phyloP scores from a whole-genome alignment of 1,284 basidiomycete species.

The Mycena sp. region DNA sequence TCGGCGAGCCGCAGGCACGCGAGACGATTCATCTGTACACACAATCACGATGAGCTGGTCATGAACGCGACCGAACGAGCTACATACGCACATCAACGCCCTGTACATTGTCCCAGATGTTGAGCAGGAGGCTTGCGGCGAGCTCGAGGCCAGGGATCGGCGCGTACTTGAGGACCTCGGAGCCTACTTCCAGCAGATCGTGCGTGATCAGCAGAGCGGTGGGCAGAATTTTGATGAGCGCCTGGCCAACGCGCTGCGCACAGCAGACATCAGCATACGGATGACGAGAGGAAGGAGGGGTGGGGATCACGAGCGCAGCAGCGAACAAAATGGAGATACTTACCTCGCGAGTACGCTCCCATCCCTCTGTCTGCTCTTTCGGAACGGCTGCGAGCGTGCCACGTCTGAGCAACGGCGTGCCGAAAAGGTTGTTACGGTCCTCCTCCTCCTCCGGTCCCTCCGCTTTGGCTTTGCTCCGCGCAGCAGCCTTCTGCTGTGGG shows the following conservation, averaged over 20 bases:
- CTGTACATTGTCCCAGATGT: constrained; percentile 68
- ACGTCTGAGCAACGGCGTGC: constrained; percentile 25
- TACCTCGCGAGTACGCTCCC: constrained; percentile 58
- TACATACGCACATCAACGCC: constrained; percentile 62
- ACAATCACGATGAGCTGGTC: background rate
- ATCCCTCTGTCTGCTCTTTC: constrained; percentile 59
- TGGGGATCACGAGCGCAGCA: background rate
- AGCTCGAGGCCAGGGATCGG: constrained; percentile 63
- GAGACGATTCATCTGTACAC: constrained; percentile 64
- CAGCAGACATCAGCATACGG: no score
- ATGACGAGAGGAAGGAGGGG: background rate
- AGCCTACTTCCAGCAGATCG: constrained; percentile 52
- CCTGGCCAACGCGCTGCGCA: constrained; percentile 53
- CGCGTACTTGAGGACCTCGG: constrained; percentile 56
- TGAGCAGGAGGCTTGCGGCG: constrained; percentile 57
- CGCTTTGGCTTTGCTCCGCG: background rate
- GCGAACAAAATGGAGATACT: constrained; percentile 24
- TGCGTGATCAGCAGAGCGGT: constrained; percentile 51
- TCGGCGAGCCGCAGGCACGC: constrained; percentile 56
- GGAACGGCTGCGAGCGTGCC: constrained; percentile 50
- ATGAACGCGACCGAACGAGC: background rate
- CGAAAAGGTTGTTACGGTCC: constrained; percentile 1
- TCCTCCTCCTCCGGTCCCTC: constrained; percentile 8
- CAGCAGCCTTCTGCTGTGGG: background rate
- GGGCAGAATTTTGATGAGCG: constrained; percentile 45